phyloP scores from a whole-genome alignment of 768 basidiomycete genomes.

The Xerocomellus dryophilus region DNA sequence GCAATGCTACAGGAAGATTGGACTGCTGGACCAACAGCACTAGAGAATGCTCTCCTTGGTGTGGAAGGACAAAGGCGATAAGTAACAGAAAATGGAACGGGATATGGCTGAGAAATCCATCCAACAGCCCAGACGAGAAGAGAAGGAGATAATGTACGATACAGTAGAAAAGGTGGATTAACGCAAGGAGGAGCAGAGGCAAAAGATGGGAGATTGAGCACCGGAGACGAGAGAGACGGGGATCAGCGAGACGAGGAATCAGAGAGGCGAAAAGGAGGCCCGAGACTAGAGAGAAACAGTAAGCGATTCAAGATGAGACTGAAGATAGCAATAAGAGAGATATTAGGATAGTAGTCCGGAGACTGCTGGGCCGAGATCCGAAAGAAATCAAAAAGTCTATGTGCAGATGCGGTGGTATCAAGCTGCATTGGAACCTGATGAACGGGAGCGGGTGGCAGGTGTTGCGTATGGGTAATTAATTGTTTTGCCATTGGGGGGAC shows the following conservation, averaged over 20 bases:
- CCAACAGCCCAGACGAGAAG: constrained; percentile 28
- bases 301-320: constrained; percentile 23
- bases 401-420: constrained; percentile 23
- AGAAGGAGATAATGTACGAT: constrained; percentile 30
- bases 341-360: constrained; percentile 33
- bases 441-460: constrained; percentile 26
- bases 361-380: constrained; percentile 27
- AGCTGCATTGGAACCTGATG: constrained; percentile 36
- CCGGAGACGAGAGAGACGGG: constrained; percentile 14
- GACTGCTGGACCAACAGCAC: constrained; percentile 30
- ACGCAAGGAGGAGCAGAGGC: constrained; percentile 31
- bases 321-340: constrained; percentile 36
- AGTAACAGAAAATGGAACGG: constrained; percentile 29
- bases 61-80: constrained; percentile 37
- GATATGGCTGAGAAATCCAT: constrained; percentile 32
- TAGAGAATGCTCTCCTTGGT: constrained; percentile 33
- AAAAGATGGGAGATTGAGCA: constrained; percentile 7
- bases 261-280: constrained; percentile 3
- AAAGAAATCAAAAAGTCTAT: constrained; percentile 24
- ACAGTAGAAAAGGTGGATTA: constrained; percentile 29
- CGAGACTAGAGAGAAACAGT: constrained; percentile 19
- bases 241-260: constrained; percentile 11
- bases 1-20: constrained; percentile 35
- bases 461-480: constrained; percentile 28
- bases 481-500: constrained; percentile 36